Percentiles rank a stretch among this genome's conserved stretches.
Conservation (phyloP, 2,329 filamentous ascomycete genomes). For the Metarhizium sp. region DNA sequence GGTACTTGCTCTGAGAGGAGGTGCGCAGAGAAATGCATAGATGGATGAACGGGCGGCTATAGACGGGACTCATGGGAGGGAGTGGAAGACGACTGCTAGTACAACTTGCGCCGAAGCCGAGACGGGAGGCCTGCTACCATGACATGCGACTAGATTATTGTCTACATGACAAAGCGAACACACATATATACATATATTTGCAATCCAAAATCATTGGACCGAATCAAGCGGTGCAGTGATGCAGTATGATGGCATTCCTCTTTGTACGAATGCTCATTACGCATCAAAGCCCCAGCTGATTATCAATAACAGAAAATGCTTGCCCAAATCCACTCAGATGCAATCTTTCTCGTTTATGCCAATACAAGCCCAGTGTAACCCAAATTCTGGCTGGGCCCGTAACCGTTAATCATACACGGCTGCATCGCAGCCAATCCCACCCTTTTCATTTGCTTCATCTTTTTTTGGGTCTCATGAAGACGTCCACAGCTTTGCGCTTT, state of each 20-base stretch:
- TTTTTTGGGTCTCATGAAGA: conserved; percentile 44
- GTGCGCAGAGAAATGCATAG: conserved; percentile 8
- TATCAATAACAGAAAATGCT: not conserved
- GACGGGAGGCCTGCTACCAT: not conserved
- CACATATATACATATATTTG: not conserved
- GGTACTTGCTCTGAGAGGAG: conserved; percentile 87
- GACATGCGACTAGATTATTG: not conserved
- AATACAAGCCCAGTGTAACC: too few species aligned
- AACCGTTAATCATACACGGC: not conserved
- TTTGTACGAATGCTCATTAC: not conserved
- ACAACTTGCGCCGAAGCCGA: not conserved
- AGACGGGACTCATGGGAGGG: too few species aligned
- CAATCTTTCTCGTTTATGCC: not conserved
- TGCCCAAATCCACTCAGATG: not conserved
- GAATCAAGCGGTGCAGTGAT: not conserved
- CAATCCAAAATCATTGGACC: not conserved
- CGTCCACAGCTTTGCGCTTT: conserved; percentile 36
- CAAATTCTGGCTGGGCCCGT: too few species aligned
- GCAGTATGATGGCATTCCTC: not conserved
- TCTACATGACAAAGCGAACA: not conserved
- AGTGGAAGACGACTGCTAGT: too few species aligned
- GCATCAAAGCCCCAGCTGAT: not conserved
- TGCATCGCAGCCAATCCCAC: not conserved
- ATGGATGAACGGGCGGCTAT: not conserved
- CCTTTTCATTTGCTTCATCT: conserved; percentile 5